Evolutionary conservation across 2,329 filamentous ascomycete genomes (phyloP), one percentile per base, ranked within the genome.

Genomic region (Alternaria atra): DNA sequence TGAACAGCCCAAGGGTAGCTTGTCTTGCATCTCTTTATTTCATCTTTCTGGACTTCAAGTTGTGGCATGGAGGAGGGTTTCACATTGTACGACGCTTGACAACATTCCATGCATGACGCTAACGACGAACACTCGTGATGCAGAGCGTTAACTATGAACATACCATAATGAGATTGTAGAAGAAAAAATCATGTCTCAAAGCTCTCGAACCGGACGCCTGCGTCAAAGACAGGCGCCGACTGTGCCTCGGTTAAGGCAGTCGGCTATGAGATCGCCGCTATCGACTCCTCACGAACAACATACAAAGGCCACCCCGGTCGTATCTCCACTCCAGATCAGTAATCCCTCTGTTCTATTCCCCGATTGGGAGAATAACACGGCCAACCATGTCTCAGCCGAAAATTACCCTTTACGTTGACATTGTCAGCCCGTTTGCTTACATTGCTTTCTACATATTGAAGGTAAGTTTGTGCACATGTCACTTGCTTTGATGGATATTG

Each of bases 381-480:
- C n/a, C 30, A 15, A 20, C 17, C 10, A 85, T 85, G 83, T 67
- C 80, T 23, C 77, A 73, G 44, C 80, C 83, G 4, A 83, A 83
- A 68, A 80, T 89, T 53, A 87, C 84, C 0, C 77, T 89, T 13
- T 89, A 85, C 66, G 73, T 89, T 46, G 87, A 89, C 76, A 80
- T 87, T 10, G 81, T 89, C 25, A 85, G 83, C 61, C 87, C 87
- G 0, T 89, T 89, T 73, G 85, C 81, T 1, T 89, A 89, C 67
- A 80, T 88, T 57, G 87, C 84, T 3, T 89, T 87, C 71, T 83
- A 85, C 67, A 75, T 87, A 34, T 73, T 85, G 29, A 79, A 81
- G 72, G 86, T 87, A 78, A 65, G 83, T 74, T 37, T 34, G 15
- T 30, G 15, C 23, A 40, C 17, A 7, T 23, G 9, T 40, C 7